Evolutionary conservation across 2,329 filamentous ascomycete genomes (phyloP), one percentile per base, ranked within the genome.

Genomic region (Hirsutella thompsonii): DNA sequence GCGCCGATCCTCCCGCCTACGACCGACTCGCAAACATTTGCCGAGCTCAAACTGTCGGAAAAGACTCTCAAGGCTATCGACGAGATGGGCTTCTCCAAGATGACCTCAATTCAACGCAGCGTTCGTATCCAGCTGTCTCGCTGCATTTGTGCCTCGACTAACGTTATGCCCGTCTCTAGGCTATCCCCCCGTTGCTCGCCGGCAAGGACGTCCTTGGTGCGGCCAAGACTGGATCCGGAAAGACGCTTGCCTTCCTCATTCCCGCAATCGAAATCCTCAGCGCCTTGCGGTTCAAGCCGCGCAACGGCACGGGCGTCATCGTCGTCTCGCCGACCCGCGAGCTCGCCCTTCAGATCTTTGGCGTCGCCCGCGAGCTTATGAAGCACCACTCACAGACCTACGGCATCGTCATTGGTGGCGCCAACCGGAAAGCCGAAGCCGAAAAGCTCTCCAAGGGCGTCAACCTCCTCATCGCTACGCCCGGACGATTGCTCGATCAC

Each of bases 401-500:
- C 54, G 90, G 90, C 40, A 94, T 96, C 45, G 85, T 94, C 45
- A 98, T 98, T 52, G 92, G 92, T 47, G 92, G 92, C 43, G 90
- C 92, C 38, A 96, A 95, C 63, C 69, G 83, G 44, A 74, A 84
- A 49, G 89, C 89, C 10, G 92, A 98, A 64, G 88, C 84, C 1
- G 88, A 94, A 53, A 98, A 98, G 72, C 76, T 98, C 36, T 72
- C 74, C 47, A 95, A 95, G 68, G 92, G 92, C 53, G 84, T 96
- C 44, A 98, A 98, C 58, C 70, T 98, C 28, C 66, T 98, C 34
- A 92, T 98, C 50, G 90, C 90, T 5, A 98, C 92, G 0, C 90
- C 92, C 2, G 92, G 92, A 18, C 78, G 92, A 42, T 71, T 98
- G 42, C 76, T 98, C 16, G 92, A 98, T 66, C 90, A 98, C 57